Percentiles rank a stretch among this genome's conserved stretches.
Conservation (phyloP, 352 stramenopile genomes). For the Elongisporangium senticosum region DNA sequence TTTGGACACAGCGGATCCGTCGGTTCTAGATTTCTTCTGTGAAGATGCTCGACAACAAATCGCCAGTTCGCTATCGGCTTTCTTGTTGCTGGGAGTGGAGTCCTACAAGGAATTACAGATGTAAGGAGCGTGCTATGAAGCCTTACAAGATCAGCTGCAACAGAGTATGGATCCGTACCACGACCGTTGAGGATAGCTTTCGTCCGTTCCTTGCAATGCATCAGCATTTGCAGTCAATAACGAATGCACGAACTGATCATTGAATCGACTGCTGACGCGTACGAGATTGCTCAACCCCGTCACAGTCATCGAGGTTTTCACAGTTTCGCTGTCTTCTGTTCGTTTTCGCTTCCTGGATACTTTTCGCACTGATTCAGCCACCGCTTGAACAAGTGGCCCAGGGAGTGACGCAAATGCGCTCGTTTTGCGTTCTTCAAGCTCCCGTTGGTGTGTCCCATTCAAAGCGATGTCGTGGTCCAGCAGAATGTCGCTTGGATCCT, state of each 20-base stretch:
- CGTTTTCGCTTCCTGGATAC: constrained; percentile 39
- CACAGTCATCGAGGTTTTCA: constrained; percentile 10
- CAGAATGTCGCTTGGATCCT: constrained; percentile 39
- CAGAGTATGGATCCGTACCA: constrained; percentile 21
- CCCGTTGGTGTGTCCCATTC: not conserved
- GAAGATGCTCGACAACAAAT: constrained; percentile 54
- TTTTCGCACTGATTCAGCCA: constrained; percentile 18
- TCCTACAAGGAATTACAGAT: constrained; percentile 17
- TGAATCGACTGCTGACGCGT: constrained; percentile 27
- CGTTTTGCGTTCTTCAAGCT: not conserved
- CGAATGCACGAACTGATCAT: constrained; percentile 36
- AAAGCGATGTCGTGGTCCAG: constrained; percentile 37
- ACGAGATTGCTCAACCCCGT: constrained; percentile 20
- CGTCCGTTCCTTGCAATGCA: constrained; percentile 35
- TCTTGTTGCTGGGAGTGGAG: constrained; percentile 42
- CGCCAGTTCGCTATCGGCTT: constrained; percentile 68
- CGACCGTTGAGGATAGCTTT: constrained; percentile 30
- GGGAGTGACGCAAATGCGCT: constrained; percentile 39
- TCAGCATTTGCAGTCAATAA: constrained; percentile 36
- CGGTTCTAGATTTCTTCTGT: constrained; percentile 13
- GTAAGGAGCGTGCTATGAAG: not conserved
- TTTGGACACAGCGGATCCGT: constrained; percentile 17
- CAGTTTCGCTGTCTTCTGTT: constrained; percentile 1
- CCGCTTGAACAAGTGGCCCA: constrained; percentile 28
- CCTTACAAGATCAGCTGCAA: not conserved